These are phyloP conservation scores for Leccinum barrowsii DNA, from an alignment of 768 basidiomycete genomes.

Conservation along the genomic window DNA sequence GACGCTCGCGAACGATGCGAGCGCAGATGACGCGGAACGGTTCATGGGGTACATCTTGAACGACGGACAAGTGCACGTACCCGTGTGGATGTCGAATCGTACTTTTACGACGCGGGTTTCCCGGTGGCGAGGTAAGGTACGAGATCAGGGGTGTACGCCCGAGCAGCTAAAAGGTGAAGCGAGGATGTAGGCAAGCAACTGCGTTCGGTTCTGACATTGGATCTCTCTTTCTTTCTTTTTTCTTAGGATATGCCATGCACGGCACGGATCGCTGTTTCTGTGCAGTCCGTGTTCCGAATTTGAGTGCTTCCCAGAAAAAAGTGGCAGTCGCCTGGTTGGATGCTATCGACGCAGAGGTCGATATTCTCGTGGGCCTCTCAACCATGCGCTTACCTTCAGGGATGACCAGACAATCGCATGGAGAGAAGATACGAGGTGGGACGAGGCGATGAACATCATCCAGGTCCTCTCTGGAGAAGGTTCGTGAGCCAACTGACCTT, in stretches of 20 bases:
- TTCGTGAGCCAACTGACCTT: not conserved
- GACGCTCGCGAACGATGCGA: slow-evolving; percentile 26
- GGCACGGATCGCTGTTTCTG: too few relatives aligned
- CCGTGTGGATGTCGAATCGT: slow-evolving; percentile 52
- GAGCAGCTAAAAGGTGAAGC: slow-evolving; percentile 41
- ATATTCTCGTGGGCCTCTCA: slow-evolving; percentile 39
- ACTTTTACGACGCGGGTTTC: slow-evolving; percentile 52
- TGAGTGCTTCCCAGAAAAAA: slow-evolving; percentile 7
- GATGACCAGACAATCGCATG: slow-evolving; percentile 52
- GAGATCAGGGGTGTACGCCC: slow-evolving; percentile 34
- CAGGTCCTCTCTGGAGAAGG: slow-evolving; percentile 28
- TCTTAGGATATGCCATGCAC: too few relatives aligned
- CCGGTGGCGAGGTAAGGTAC: slow-evolving; percentile 57
- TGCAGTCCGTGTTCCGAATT: too few relatives aligned
- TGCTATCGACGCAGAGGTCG: slow-evolving; percentile 44
- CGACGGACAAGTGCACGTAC: slow-evolving; percentile 64
- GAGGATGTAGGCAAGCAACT: not conserved
- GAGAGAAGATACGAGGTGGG: slow-evolving; percentile 54
- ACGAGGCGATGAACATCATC: slow-evolving; percentile 40
- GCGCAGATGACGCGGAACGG: slow-evolving; percentile 21
- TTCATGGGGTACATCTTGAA: slow-evolving; percentile 57
- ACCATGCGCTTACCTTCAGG: slow-evolving; percentile 46
- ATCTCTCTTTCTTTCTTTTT: too few relatives aligned
- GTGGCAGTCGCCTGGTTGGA: slow-evolving; percentile 57
- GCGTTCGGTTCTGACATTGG: too few relatives aligned